Evolutionary conservation across 345 rosid genomes (phyloP).

Genomic region (Citropsis articulata): DNA sequence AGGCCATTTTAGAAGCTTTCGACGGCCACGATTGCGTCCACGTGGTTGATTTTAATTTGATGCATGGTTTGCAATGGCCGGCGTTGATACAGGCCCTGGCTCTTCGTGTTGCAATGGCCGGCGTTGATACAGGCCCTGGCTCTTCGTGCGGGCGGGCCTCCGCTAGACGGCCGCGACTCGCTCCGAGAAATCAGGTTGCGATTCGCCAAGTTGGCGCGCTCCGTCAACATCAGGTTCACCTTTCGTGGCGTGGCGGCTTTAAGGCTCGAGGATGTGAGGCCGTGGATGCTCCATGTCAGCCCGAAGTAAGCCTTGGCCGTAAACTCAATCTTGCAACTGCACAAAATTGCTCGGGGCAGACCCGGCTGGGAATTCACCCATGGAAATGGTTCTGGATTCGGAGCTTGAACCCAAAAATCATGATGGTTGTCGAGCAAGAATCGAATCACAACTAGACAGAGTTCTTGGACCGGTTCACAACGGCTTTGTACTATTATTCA

Average conservation of each 20-base stretch:
- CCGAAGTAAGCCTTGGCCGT: conserved; percentile 73
- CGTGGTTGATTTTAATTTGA: conserved; percentile 77
- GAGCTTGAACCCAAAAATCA: conserved; percentile 56
- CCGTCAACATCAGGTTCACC: too few relatives aligned
- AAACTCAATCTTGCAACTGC: conserved; percentile 81
- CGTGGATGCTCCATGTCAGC: conserved; percentile 71
- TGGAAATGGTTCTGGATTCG: conserved; percentile 59
- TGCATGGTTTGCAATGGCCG: conserved; percentile 93
- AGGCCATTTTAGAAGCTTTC: conserved; percentile 82
- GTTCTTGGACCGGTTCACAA: conserved; percentile 73
- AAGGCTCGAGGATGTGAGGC: conserved; percentile 68
- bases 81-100: too few relatives aligned
- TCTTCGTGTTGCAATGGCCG: too few relatives aligned
- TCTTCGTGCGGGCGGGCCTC: too few relatives aligned
- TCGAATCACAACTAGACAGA: conserved; percentile 67
- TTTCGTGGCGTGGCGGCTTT: too few relatives aligned
- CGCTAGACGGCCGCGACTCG: too few relatives aligned
- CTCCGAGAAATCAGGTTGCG: too few relatives aligned
- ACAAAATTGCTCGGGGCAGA: conserved; percentile 50
- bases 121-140: too few relatives aligned
- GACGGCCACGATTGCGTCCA: conserved; percentile 74
- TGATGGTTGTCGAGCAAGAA: conserved; percentile 84
- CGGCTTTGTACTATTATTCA: conserved; percentile 76
- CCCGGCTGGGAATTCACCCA: conserved; percentile 29
- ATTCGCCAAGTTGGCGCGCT: too few relatives aligned